Evolutionary conservation across 306 rosid genomes (phyloP).

Genomic region (Sesbania bispinosa): DNA sequence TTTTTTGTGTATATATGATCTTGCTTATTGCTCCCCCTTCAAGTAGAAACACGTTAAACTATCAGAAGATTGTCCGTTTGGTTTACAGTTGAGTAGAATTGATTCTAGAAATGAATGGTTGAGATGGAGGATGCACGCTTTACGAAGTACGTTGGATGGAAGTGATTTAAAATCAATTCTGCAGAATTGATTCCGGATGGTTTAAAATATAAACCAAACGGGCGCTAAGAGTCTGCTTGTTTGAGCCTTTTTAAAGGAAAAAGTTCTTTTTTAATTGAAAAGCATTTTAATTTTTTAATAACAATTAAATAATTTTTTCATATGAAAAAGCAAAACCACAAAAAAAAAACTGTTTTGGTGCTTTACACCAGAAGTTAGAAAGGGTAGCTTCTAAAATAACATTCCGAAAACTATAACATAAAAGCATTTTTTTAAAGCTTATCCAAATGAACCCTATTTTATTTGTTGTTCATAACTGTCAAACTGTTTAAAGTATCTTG

Average conservation of each 20-base stretch:
- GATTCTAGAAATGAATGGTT: too few relatives aligned
- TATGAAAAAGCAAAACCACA: neutral
- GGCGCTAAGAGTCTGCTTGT: neutral
- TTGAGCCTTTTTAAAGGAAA: neutral
- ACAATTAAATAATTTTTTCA: neutral
- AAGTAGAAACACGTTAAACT: neutral
- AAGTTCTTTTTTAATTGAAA: neutral
- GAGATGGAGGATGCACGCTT: too few relatives aligned
- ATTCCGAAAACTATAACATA: neutral
- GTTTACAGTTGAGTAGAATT: too few relatives aligned
- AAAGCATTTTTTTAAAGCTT: neutral
- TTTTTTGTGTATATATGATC: neutral
- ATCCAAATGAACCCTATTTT: neutral
- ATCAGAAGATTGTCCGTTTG: too few relatives aligned
- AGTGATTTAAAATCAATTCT: too few relatives aligned
- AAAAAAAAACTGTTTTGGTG: neutral
- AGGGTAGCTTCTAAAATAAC: neutral
- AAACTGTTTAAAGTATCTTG: constrained; percentile 22
- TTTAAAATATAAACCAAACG: too few relatives aligned
- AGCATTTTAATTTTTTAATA: neutral
- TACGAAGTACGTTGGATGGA: too few relatives aligned
- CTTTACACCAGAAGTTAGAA: neutral
- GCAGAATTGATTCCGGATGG: too few relatives aligned
- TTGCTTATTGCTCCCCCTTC: constrained; percentile 17
- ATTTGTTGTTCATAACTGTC: neutral